Evolutionary conservation across 2,329 filamentous ascomycete species (phyloP).

Genomic region (Neospermospora avenae): DNA sequence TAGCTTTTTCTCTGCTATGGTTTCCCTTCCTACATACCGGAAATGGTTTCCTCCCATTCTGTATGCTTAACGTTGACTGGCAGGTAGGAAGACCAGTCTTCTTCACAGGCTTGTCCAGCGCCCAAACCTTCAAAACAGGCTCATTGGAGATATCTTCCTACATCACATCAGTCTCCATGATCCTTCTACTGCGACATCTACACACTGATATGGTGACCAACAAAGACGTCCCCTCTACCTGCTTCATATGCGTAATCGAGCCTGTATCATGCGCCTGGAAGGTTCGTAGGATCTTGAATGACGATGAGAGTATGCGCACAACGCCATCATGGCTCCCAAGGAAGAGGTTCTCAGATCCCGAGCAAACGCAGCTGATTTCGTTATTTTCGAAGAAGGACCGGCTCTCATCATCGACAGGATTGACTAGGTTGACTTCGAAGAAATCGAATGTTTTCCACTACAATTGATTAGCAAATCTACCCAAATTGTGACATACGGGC

Average conservation of each 20-base stretch:
- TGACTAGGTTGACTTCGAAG: conserved; percentile 89
- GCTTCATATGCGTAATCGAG: conserved; percentile 86
- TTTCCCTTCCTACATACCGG: conserved; percentile 54
- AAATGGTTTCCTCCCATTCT: conserved; percentile 89
- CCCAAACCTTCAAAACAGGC: conserved; percentile 95
- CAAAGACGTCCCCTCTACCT: conserved; percentile 81
- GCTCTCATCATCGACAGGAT: conserved; percentile 73
- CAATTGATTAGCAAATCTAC: conserved; percentile 5
- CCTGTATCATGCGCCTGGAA: conserved; percentile 83
- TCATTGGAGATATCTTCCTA: conserved; percentile 84
- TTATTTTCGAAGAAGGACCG: conserved; percentile 76
- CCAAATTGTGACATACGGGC: background rate
- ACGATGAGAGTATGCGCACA: conserved; percentile 81
- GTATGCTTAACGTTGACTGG: conserved; percentile 78
- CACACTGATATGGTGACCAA: conserved; percentile 74
- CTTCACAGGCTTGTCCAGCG: conserved; percentile 87
- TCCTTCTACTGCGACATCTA: conserved; percentile 1
- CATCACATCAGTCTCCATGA: conserved; percentile 34
- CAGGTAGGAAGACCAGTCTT: conserved; percentile 89
- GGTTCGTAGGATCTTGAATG: conserved; percentile 80
- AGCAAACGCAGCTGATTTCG: conserved; percentile 78
- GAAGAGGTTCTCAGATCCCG: conserved; percentile 86
- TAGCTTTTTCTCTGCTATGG: background rate
- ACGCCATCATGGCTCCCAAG: conserved; percentile 80
- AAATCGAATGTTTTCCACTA: conserved; percentile 99